A percentile compares a stretch with the other conserved stretches of the same genome.
Evolutionary conservation across 768 basidiomycete species (phyloP).

Genomic region (Boletus speciosus): DNA sequence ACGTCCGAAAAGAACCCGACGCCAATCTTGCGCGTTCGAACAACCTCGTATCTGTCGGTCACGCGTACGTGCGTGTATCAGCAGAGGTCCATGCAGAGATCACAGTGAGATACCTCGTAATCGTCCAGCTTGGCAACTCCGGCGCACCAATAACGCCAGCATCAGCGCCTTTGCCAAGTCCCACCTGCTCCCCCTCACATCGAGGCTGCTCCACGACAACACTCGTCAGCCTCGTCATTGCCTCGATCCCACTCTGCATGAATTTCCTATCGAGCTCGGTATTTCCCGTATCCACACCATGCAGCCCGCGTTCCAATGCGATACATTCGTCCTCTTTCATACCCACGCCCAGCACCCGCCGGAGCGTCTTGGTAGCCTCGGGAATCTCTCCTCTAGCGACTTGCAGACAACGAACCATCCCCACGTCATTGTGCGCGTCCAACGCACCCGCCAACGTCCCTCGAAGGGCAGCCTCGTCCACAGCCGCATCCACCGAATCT

Average conservation of each 20-base stretch:
- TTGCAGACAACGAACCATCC: slow-evolving; percentile 22
- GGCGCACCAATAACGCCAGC: background rate
- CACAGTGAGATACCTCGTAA: slow-evolving; percentile 48
- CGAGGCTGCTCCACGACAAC: slow-evolving; percentile 1
- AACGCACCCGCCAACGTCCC: slow-evolving; percentile 16
- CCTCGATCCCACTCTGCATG: slow-evolving; percentile 69
- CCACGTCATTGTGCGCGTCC: slow-evolving; percentile 14
- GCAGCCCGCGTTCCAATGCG: background rate
- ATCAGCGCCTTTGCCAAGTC: background rate
- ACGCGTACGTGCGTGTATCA: background rate
- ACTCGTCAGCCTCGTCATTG: slow-evolving; percentile 58
- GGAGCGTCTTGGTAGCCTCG: slow-evolving; percentile 23
- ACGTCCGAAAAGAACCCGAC: slow-evolving; percentile 76
- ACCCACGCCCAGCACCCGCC: slow-evolving; percentile 10
- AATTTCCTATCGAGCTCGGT: slow-evolving; percentile 53
- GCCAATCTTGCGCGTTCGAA: slow-evolving; percentile 65
- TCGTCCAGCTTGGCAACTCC: slow-evolving; percentile 69
- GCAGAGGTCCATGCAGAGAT: background rate
- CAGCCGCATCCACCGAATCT: slow-evolving; percentile 22
- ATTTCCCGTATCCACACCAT: background rate
- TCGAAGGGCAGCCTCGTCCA: slow-evolving; percentile 22
- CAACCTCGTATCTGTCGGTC: slow-evolving; percentile 62
- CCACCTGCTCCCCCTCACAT: background rate
- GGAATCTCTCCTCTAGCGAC: slow-evolving; percentile 21
- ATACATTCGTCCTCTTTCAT: background rate